Conservation (phyloP, 306 rosid genomes). For the Oemleria cerasiformis region DNA sequence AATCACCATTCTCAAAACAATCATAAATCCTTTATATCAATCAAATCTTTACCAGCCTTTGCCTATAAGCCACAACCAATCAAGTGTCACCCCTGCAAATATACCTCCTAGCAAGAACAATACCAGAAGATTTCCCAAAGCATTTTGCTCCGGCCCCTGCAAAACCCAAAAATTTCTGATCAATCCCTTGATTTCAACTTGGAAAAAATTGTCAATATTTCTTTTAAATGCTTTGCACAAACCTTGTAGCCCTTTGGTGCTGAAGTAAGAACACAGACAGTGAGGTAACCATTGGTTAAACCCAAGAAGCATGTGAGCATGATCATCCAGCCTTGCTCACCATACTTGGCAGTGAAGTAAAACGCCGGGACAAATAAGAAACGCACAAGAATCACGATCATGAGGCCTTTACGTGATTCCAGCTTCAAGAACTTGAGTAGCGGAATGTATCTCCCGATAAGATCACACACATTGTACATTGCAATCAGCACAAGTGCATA, state of each 20-base stretch:
- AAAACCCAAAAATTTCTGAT: conserved; percentile 2
- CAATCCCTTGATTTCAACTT: not conserved
- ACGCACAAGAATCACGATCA: conserved; percentile 37
- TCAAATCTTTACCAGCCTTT: conserved; percentile 65
- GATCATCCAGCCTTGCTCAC: conserved; percentile 85
- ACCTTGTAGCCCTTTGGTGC: conserved; percentile 98
- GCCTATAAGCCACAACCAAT: conserved; percentile 96
- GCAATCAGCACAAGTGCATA: conserved; percentile 80
- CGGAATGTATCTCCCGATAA: conserved; percentile 86
- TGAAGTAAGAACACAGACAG: conserved; percentile 75
- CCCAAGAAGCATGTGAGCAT: conserved; percentile 75
- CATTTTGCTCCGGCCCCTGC: conserved; percentile 97
- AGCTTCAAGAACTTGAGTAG: conserved; percentile 45
- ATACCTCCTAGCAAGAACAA: conserved; percentile 69
- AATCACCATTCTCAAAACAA: not conserved
- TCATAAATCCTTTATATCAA: not conserved
- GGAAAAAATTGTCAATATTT: not conserved
- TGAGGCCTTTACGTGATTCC: conserved; percentile 57
- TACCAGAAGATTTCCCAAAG: conserved; percentile 83
- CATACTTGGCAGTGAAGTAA: conserved; percentile 81
- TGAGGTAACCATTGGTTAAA: conserved; percentile 72
- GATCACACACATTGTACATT: conserved; percentile 62
- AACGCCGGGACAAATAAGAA: conserved; percentile 68
- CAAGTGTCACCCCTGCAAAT: conserved; percentile 79
- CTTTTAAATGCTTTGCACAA: not conserved